Base-by-base conservation (phyloP, 1,284 basidiomycete genomes). In the Microbotryum lychnidis-dioicae region DNA sequence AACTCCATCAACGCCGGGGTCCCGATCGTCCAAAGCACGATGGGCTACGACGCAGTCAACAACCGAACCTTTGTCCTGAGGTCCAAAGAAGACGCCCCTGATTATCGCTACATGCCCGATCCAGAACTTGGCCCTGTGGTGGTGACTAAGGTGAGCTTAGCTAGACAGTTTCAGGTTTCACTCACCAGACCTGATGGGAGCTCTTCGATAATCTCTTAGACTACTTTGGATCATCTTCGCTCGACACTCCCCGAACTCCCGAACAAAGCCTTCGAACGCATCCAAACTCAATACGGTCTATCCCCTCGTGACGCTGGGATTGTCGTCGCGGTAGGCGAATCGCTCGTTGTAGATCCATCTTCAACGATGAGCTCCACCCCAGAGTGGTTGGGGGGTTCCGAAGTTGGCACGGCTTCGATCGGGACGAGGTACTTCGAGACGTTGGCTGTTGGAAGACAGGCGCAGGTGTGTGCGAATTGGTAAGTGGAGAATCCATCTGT, bases 101-200 rank as follows among this genome's bases (percentile, higher is more conserved):
- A 98, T 74, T 99, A 98, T 75, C 82, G 94, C 8, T 99, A 97
- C 77, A 93, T 99, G 91, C 96, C 96, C 0, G 96, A 98, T 74
- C 86, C 91, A 0, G 97, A 98, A 73, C 77, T 98, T 0, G 90
- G 91, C 0, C 83, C 87, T 0, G 74, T 93, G 6, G 72, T 84
- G 29, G 75, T 97, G n/a, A 62, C 69, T 6, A 45, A 67, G 21
- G 67, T 70, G 23, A 37, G 62, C 57, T 18, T 12, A 33, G n/a
- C 9, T 42, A 18, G 37, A 42, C 37, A 42, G 2, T 53, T 51
- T 18, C 37, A 9, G 16, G 37, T 16, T 42, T 42, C 12, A 12
- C 37, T 42, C 14, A 12, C 2, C 1, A 42, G 37, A 1, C 2
- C 37, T 42, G 37, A 42, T 42, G 37, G 1, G 37, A 42, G 37